Base-by-base conservation (phyloP, 1,284 basidiomycete species). In the Tranzscheliella williamsii region DNA sequence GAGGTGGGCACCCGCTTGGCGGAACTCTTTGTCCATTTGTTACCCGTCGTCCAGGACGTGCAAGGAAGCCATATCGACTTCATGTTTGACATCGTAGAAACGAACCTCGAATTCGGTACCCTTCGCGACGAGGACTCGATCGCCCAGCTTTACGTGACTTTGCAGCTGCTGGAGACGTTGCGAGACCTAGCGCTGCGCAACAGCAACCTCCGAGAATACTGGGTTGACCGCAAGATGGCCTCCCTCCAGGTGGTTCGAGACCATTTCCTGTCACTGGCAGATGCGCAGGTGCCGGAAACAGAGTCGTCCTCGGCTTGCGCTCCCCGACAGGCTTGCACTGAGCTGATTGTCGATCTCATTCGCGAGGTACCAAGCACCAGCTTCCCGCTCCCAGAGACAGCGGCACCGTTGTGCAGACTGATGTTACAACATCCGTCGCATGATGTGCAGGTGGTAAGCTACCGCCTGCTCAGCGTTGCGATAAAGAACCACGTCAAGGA, bases 61-160 rank as follows among this genome's bases (percentile, higher is more conserved):
- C 81, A 85, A 4, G 95, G 95, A 1, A 82, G 83, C 0, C 95
- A 97, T 76, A 94, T 94, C 90, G 89, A 91, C 41, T 84, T 92
- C 36, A 86, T 95, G 15, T 92, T 91, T 73, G 92, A 97, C 75
- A 79, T 96, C 5, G 78, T 95, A 17, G 91, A 95, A 76, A 88
- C 84, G 43, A 91, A 90, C 62, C 81, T 97, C 1, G 91, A 94
- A 54, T 81, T 76, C 86, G 84, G 82, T 38, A 84, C 84, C 0
- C 80, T 91, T 16, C 79, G 81, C 7, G 86, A 91, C 30, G 77
- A 82, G 2, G 67, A 78, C 1, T 84, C 84, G 0, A 81, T 90
- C 26, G 83, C 86, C 0, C 80, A 83, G 1, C 80, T 95, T 4
- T 84, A 85, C 43, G 82, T 87, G 39, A 87, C 89, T 0, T 78